Evolutionary conservation across 495 filamentous ascomycete species (phyloP).

Genomic region (Chlorociboria aeruginascens): DNA sequence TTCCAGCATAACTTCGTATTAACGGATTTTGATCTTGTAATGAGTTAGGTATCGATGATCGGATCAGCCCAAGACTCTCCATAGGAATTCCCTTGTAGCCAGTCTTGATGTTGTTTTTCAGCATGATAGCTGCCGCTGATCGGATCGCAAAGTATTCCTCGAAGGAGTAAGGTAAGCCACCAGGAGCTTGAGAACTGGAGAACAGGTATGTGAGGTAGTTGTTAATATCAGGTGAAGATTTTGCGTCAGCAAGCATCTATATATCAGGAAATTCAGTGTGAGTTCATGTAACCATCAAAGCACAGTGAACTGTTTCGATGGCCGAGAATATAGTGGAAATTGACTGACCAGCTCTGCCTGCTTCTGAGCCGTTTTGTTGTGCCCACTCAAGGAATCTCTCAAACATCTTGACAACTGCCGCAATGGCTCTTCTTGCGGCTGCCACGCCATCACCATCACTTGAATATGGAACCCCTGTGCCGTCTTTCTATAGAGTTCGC

Average conservation of each 20-base stretch:
- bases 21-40: slow-evolving; percentile 72
- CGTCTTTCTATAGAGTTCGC: not conserved
- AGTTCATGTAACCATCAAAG: slow-evolving; percentile 3
- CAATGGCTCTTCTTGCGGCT: slow-evolving; percentile 77
- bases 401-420: slow-evolving; percentile 80
- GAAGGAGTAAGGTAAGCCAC: slow-evolving; percentile 40
- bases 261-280: slow-evolving; percentile 13
- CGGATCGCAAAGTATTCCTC: slow-evolving; percentile 62
- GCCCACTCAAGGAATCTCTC: slow-evolving; percentile 79
- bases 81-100: slow-evolving; percentile 61
- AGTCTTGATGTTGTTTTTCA: slow-evolving; percentile 82
- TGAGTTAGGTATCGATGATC: slow-evolving; percentile 61
- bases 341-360: slow-evolving; percentile 57
- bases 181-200: slow-evolving; percentile 51
- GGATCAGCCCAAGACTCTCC: slow-evolving; percentile 57
- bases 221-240: slow-evolving; percentile 82
- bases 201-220: slow-evolving; percentile 93
- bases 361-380: slow-evolving; percentile 66
- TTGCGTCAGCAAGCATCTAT: slow-evolving; percentile 91
- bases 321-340: not conserved
- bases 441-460: slow-evolving; percentile 64
- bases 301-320: not conserved
- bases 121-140: slow-evolving; percentile 77
- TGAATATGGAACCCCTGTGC: slow-evolving; percentile 2
- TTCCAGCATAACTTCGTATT: slow-evolving; percentile 82